Evolutionary conservation across 371 early-diverging fungal species (phyloP), one percentile per base, ranked within the genome.

Genomic region (Choanephora cucurbitarum): DNA sequence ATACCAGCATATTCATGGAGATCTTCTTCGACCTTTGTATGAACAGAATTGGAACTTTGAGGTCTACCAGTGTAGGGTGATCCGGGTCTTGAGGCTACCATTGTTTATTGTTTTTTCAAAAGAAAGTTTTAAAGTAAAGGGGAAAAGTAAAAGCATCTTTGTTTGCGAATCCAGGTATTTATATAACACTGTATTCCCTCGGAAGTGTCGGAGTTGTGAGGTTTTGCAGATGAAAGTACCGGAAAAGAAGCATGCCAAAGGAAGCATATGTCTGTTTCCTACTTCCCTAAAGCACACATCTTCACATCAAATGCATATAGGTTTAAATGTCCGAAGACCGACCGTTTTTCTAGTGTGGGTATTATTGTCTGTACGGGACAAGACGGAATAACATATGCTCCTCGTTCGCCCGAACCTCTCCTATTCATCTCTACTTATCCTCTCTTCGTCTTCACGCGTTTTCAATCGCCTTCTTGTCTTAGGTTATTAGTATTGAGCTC

Each of bases 1-100:
- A 79, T 79, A 54, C 82, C 80, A 56, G 75, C 75, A 46, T 67
- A 62, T 46, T 80, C 75, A 52, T 77, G 72, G 18, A 80, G 66
- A 46, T 80, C 77, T 70, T 77, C 77, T 60, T 79, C 80, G 17
- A 76, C 72, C 57, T 70, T 76, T 58, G 73, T 79, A 43, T 70
- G 76, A 40, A 56, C 55, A 44, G 73, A 70, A 34, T 58, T 57
- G 39, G 73, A 67, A 33, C 71, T 70, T 15, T 52, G 44, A 40
- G 77, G 77, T 46, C 77, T 70, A 44, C 65, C 65, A 49, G 56
- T 55, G 28, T 60, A 73, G 49, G 79, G 79, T 44, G 79, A 74
- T 43, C 69, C 69, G 49, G 77, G 80, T 67, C 76, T 72, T 44
- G 65, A 65, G 21, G 60, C 52, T 60, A 60, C 60, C 65, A 65